Evolutionary conservation across 2,329 filamentous ascomycete genomes (phyloP).

Genomic region (Emericellopsis cladophorae): DNA sequence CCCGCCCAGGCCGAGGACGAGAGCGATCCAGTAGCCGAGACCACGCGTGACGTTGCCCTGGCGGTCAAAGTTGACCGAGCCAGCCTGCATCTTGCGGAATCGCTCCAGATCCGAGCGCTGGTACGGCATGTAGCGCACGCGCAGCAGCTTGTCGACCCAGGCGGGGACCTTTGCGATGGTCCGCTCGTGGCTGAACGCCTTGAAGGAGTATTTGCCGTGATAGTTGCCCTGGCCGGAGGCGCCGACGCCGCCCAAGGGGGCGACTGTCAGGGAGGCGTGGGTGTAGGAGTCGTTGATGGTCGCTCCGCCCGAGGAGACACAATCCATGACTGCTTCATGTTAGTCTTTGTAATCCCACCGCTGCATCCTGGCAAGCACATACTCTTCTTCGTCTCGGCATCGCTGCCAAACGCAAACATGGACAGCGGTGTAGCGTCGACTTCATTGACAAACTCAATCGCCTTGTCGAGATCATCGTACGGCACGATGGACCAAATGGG

Average conservation of each 20-base stretch:
- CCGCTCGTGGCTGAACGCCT: conserved; percentile 25
- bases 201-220: conserved; percentile 34
- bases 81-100: conserved; percentile 25
- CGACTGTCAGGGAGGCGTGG: conserved; percentile 25
- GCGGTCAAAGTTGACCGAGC: conserved; percentile 50
- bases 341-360: conserved; percentile 1
- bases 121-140: conserved; percentile 57
- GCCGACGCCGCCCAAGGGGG: conserved; percentile 37
- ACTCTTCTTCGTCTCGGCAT: conserved; percentile 65
- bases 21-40: conserved; percentile 37
- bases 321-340: conserved; percentile 21
- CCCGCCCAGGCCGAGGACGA: conserved; percentile 39
- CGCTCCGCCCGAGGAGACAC: conserved; percentile 33
- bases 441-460: conserved; percentile 67
- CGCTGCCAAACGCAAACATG: conserved; percentile 75
- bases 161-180: conserved; percentile 20
- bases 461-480: conserved; percentile 70
- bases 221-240: conserved; percentile 33
- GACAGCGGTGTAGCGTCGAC: conserved; percentile 76
- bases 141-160: conserved; percentile 37
- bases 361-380: conserved; percentile 12
- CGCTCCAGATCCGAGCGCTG: conserved; percentile 28
- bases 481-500: conserved; percentile 79
- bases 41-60: conserved; percentile 38
- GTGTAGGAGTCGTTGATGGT: conserved; percentile 35